Evolutionary conservation across 768 basidiomycete genomes (phyloP), one percentile per base, ranked within the genome.

Genomic region (Dioszegia crocea): DNA sequence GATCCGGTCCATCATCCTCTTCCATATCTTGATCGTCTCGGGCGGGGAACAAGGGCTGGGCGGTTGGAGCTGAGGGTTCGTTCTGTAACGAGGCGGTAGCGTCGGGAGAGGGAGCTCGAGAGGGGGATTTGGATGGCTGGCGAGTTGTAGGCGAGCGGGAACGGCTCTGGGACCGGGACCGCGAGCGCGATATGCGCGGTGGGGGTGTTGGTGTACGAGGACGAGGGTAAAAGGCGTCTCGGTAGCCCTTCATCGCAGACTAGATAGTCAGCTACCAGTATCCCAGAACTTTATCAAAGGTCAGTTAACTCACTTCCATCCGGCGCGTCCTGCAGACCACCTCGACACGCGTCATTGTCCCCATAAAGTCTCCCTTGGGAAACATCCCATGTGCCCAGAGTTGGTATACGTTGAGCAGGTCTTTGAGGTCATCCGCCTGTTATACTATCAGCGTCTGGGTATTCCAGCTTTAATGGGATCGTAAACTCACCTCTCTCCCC

Each of bases 331-430:
- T 88, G 71, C 90, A 96, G 11, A 96, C 76, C 66, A 87, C 89
- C 80, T 99, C 94, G 10, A 98, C 84, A 10, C 87, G 82, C 30
- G 84, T 79, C 4, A 94, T 85, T 0, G 91, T 94, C 70, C 96
- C 92, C 44, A 81, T 81, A 75, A 98, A 96, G 39, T 87, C 85
- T 3, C 84, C 86, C 69, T 88, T 90, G 4, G 96, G 96, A 72
- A 88, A 93, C 81, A 99, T 81, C 67, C 83, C 84, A 78, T 98
- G 96, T 3, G 91, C 83, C 96, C 96, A 99, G 67, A 91, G 88
- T 70, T 92, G 91, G 73, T 98, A 98, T 33, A 88, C 79, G 61
- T 86, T 84, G 55, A 98, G 80, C 14, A 97, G 78, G 38, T 88
- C 81, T 62, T 84, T 84, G 38, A 99, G 82, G 76, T 99, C 93